phyloP scores from a whole-genome alignment of 129 eudicot species.

The Tagetes patula region DNA sequence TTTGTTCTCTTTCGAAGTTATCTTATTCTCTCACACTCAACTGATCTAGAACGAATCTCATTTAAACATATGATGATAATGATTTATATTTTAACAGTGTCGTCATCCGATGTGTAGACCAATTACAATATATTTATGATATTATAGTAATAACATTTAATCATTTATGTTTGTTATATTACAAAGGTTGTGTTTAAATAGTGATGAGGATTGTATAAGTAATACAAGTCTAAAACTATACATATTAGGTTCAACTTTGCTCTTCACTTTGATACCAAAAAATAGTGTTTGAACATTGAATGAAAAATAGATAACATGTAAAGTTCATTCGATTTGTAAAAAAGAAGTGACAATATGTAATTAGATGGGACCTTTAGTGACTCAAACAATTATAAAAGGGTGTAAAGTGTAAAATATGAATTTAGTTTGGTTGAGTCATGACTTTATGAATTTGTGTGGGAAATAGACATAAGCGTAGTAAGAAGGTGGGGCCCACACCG shows the following conservation, averaged over 20 bases:
- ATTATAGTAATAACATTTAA: neutral
- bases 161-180: neutral
- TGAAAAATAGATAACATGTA: neutral
- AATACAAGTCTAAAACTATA: too few relatives aligned
- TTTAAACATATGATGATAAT: too few relatives aligned
- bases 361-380: slow-evolving; percentile 12
- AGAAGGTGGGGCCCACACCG: slow-evolving; percentile 37
- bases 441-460: slow-evolving; percentile 44
- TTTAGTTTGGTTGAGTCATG: slow-evolving; percentile 37
- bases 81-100: too few relatives aligned
- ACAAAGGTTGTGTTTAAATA: neutral
- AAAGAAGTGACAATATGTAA: neutral
- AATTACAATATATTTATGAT: neutral
- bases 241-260: too few relatives aligned
- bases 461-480: slow-evolving; percentile 37
- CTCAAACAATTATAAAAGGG: slow-evolving; percentile 1
- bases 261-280: too few relatives aligned
- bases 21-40: too few relatives aligned
- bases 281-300: too few relatives aligned
- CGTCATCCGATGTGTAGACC: too few relatives aligned
- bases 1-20: too few relatives aligned
- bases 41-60: too few relatives aligned
- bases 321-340: neutral
- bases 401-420: slow-evolving; percentile 24
- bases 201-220: neutral